Evolutionary conservation across 1,284 basidiomycete species (phyloP), one percentile per base, ranked within the genome.

Genomic region (Xerocomus cyaneibrunnescens): DNA sequence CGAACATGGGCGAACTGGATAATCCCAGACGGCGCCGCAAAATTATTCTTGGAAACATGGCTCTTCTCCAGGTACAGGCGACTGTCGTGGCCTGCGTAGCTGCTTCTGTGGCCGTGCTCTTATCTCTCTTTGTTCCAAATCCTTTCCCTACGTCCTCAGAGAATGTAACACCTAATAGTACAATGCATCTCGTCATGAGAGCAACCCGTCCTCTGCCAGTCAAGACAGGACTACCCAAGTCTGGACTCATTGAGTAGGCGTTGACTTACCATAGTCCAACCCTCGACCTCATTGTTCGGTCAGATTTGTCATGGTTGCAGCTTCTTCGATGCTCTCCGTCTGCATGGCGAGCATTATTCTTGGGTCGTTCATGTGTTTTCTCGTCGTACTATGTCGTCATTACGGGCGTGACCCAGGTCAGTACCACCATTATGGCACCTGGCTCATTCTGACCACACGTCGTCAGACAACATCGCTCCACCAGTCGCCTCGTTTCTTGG

Each of bases 401-500:
- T 81, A 81, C 48, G 83, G 86, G 3, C 79, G 88, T 36, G 89
- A 99, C 70, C 96, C 95, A 49, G 94, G 92, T 87, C 62, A 53
- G 77, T 62, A 10, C 28, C 17, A 10, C 37, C 32, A 1, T 17
- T 10, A 0, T 37, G 3, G 5, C 9, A 30, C 38, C 32, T 31
- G 13, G 16, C 35, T 31, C 17, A 31, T 31, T 23, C 42, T 52
- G 16, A 54, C 35, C 43, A 42, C 40, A 41, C 25, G 3, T 36
- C 14, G 40, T 3, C 59, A 92, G 93, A 98, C 67, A 98, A 98
- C 68, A 96, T 98, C 57, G 92, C 94, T 3, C 92, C 95, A 0
- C 94, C 96, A 0, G 77, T 98, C 6, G 96, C 96, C 0, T 85
- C 93, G 3, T 95, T 92, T 57, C 78, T 98, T 0, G 95, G 96